Conservation (phyloP, 371 early-diverging fungal species). For the Entomophthora muscae region DNA sequence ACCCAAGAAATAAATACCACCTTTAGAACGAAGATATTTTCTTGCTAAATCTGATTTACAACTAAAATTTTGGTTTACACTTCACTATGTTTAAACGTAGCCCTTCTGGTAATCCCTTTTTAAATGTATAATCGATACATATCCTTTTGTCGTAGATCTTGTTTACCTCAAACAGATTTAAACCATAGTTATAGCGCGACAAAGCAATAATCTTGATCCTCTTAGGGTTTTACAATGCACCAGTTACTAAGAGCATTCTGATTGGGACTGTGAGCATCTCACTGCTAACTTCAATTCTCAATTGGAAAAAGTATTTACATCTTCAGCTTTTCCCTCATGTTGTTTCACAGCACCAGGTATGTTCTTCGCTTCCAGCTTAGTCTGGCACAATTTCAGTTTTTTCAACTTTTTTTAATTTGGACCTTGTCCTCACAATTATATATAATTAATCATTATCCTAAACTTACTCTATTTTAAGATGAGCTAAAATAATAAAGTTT, state of each 20-base stretch:
- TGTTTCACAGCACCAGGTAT: neutral
- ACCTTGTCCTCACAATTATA: too few species aligned
- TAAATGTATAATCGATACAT: neutral
- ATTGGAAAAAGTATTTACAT: neutral
- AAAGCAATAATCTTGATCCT: neutral
- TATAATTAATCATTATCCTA: too few species aligned
- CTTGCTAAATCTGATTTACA: too few species aligned
- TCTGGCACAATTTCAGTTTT: too few species aligned
- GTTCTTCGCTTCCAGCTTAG: neutral
- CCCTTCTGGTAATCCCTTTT: neutral
- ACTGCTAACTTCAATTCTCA: neutral
- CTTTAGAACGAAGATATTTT: too few species aligned
- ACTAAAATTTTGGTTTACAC: too few species aligned
- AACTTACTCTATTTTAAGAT: too few species aligned
- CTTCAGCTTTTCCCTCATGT: slow-evolving; percentile 2
- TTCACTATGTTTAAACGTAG: neutral
- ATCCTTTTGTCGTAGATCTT: neutral
- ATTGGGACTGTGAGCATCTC: neutral
- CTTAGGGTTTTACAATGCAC: slow-evolving; percentile 1
- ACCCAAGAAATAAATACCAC: too few species aligned
- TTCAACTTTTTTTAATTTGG: too few species aligned
- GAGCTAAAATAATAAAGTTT: too few species aligned
- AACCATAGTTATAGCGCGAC: neutral
- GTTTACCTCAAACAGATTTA: neutral
- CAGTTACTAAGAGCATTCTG: neutral